Conservation (phyloP, 768 basidiomycete species). For the Pholiota conissans region DNA sequence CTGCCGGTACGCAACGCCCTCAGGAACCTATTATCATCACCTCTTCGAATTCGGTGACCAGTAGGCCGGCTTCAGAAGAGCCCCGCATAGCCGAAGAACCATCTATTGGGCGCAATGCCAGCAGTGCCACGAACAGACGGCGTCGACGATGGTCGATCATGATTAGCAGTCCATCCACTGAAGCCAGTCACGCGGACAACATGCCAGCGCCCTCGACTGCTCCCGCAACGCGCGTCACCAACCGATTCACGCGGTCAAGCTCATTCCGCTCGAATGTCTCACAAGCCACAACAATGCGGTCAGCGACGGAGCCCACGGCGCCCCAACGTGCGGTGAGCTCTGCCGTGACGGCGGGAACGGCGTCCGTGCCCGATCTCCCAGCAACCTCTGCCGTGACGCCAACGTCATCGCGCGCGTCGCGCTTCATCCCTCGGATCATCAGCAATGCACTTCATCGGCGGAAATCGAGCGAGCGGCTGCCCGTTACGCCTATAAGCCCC, state of each 20-base stretch:
- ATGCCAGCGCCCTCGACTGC: slow-evolving; percentile 24
- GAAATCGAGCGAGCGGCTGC: slow-evolving; percentile 56
- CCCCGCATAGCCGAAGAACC: slow-evolving; percentile 47
- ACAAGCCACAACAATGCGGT: slow-evolving; percentile 22
- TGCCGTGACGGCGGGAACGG: neutral
- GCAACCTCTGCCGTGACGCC: slow-evolving; percentile 27
- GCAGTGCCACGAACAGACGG: slow-evolving; percentile 37
- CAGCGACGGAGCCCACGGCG: slow-evolving; percentile 19
- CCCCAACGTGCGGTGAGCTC: slow-evolving; percentile 14
- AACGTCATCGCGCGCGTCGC: slow-evolving; percentile 46
- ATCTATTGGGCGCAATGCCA: slow-evolving; percentile 26
- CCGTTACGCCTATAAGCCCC: slow-evolving; percentile 35
- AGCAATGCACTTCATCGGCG: slow-evolving; percentile 61
- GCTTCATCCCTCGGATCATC: slow-evolving; percentile 73
- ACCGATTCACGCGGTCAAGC: slow-evolving; percentile 36
- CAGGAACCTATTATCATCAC: slow-evolving; percentile 71
- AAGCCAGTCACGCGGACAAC: slow-evolving; percentile 13
- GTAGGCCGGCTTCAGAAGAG: slow-evolving; percentile 40
- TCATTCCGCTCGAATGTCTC: slow-evolving; percentile 41
- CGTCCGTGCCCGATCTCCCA: slow-evolving; percentile 14
- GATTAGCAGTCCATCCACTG: slow-evolving; percentile 23
- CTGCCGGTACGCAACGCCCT: slow-evolving; percentile 60
- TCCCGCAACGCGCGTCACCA: slow-evolving; percentile 19
- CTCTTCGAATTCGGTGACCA: slow-evolving; percentile 34
- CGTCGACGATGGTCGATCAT: slow-evolving; percentile 70